These are phyloP conservation scores for Apiospora arundinis DNA, from an alignment of 2,329 filamentous ascomycete species.

Conservation along the genomic window DNA sequence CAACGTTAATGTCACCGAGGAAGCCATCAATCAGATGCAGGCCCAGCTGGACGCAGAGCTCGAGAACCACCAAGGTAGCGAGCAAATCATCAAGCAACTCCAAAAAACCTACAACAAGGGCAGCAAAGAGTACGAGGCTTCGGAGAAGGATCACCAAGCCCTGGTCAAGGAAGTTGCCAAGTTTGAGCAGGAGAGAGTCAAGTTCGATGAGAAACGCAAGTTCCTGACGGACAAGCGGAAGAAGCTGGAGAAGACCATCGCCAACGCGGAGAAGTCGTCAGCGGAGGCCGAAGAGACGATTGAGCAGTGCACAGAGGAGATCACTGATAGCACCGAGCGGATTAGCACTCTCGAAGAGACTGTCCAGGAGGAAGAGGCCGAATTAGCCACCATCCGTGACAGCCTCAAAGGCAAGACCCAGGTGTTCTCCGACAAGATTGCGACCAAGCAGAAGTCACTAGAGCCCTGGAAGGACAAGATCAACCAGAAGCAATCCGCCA, in stretches of 20 bases:
- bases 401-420: constrained; percentile 95
- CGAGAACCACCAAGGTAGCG: constrained; percentile 88
- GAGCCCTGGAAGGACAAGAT: constrained; percentile 98
- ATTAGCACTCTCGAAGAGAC: constrained; percentile 77
- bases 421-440: constrained; percentile 89
- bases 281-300: constrained; percentile 79
- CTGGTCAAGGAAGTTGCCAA: constrained; percentile 88
- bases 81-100: constrained; percentile 87
- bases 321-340: constrained; percentile 77
- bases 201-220: constrained; percentile 97
- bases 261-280: constrained; percentile 75
- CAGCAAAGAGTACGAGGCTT: constrained; percentile 80
- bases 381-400: constrained; percentile 83
- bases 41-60: constrained; percentile 84
- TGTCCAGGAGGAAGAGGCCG: constrained; percentile 79
- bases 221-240: constrained; percentile 90
- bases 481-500: constrained; percentile 92
- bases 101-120: constrained; percentile 84
- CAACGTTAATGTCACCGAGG: constrained; percentile 86
- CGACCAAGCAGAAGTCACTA: constrained; percentile 87
- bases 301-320: constrained; percentile 78
- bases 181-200: constrained; percentile 95
- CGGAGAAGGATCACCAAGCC: constrained; percentile 81
- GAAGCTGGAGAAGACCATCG: constrained; percentile 89
- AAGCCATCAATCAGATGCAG: constrained; percentile 91